A percentile compares a stretch with the other conserved stretches of the same genome.
These are phyloP conservation scores for Ambrosia trifida DNA, from an alignment of 129 eudicot species.

Conservation along the genomic window DNA sequence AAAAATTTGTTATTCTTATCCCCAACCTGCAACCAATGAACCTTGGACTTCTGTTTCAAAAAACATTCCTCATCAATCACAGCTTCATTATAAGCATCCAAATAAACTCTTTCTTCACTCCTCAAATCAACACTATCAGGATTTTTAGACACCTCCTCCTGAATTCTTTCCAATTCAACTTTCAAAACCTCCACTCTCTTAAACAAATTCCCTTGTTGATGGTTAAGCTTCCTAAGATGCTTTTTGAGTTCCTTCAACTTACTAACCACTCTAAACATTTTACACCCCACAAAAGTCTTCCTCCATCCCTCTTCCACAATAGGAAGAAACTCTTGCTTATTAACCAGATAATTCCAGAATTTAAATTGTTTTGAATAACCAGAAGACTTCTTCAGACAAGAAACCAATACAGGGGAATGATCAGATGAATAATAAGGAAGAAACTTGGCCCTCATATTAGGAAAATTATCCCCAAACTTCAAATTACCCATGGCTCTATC, in stretches of 20 bases:
- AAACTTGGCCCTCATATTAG: rapidly evolving
- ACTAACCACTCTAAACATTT: neutral
- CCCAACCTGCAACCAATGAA: neutral
- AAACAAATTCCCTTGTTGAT: neutral
- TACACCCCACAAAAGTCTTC: too few species aligned
- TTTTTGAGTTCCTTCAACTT: too few species aligned
- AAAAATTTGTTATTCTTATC: neutral
- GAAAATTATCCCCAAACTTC: rapidly evolving
- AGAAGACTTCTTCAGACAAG: rapidly evolving
- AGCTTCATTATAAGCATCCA: neutral
- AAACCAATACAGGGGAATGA: neutral
- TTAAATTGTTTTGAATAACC: rapidly evolving
- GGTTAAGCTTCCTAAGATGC: neutral
- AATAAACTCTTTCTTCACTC: rapidly evolving
- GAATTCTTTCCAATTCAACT: neutral
- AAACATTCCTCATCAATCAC: neutral
- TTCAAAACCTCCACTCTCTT: neutral
- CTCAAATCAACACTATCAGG: neutral
- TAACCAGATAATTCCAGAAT: neutral
- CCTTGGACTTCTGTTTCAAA: neutral
- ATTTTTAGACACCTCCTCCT: too few species aligned
- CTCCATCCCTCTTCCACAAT: neutral
- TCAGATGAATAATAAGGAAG: neutral
- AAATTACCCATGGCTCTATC: neutral
- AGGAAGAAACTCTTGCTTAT: too few species aligned